A percentile compares a stretch with the other conserved stretches of the same genome.
These are phyloP conservation scores for Zasmidium cellare DNA, from an alignment of 2,329 filamentous ascomycete genomes.

Conservation along the genomic window DNA sequence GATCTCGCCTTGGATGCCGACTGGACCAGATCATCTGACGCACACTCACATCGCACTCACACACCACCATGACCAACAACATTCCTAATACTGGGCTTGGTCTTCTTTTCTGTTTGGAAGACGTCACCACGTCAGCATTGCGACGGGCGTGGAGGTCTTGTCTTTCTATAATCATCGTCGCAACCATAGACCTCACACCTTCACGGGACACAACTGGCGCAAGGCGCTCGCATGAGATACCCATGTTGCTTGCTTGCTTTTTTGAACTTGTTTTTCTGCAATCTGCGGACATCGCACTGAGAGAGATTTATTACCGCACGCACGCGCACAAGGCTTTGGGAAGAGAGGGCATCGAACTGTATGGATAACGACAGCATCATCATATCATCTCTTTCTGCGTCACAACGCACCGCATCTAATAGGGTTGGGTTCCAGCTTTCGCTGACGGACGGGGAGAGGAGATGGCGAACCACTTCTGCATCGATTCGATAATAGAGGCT, in stretches of 20 bases:
- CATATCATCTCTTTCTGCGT: slow-evolving; percentile 1
- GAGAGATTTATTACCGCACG: background rate
- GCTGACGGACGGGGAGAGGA: background rate
- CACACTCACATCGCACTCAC: background rate
- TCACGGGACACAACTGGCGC: slow-evolving; percentile 23
- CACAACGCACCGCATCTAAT: background rate
- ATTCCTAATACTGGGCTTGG: slow-evolving; percentile 12
- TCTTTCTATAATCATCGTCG: slow-evolving; percentile 14
- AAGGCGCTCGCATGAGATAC: slow-evolving; percentile 25
- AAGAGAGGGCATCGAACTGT: background rate
- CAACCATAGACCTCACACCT: slow-evolving; percentile 23
- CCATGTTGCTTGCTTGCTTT: slow-evolving; percentile 15
- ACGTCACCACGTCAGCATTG: slow-evolving; percentile 22
- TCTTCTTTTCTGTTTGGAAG: slow-evolving; percentile 12
- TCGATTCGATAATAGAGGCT: background rate
- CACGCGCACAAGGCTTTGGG: background rate
- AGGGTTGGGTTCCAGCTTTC: background rate
- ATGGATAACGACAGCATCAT: slow-evolving; percentile 11
- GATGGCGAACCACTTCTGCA: background rate
- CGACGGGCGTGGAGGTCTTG: slow-evolving; percentile 20
- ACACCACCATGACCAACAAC: no score
- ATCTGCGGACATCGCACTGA: background rate
- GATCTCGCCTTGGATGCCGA: slow-evolving; percentile 17
- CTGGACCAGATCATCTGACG: slow-evolving; percentile 21
- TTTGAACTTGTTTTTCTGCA: background rate